Evolutionary conservation across 73 alveolate species (phyloP).

Genomic region (Uronychia setigera): DNA sequence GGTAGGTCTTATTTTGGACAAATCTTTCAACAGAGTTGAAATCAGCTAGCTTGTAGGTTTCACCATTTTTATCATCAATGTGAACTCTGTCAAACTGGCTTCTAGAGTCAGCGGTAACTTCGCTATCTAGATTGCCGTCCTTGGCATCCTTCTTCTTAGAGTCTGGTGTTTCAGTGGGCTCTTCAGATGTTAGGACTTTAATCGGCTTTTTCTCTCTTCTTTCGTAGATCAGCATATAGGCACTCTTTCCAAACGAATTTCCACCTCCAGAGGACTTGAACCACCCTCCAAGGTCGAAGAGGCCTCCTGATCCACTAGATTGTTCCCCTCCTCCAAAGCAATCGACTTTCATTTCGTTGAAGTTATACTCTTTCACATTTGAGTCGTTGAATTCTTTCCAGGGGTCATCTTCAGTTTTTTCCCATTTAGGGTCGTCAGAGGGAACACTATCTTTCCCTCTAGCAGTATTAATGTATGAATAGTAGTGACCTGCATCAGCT

Average conservation of each 20-base stretch:
- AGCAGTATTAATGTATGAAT: conserved; percentile 66
- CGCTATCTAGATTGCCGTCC: conserved; percentile 1
- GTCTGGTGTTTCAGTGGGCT: conserved; percentile 1
- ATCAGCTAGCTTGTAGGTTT: conserved; percentile 26
- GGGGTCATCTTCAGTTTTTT: conserved; percentile 62
- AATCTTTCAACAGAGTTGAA: conserved; percentile 32
- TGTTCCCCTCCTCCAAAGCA: conserved; percentile 70
- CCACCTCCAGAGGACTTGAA: conserved; percentile 13
- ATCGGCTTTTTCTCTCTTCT: conserved; percentile 79
- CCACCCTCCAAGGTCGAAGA: conserved; percentile 3
- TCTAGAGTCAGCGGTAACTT: conserved; percentile 23
- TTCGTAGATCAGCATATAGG: conserved; percentile 91
- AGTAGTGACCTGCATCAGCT: conserved; percentile 86
- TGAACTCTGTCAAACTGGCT: background rate
- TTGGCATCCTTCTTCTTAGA: background rate
- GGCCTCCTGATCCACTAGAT: conserved; percentile 15
- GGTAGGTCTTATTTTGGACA: conserved; percentile 47
- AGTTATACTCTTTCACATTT: conserved; percentile 72
- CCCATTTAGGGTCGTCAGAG: conserved; percentile 49
- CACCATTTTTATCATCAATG: conserved; percentile 40
- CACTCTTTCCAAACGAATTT: conserved; percentile 76
- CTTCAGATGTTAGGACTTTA: conserved; percentile 54
- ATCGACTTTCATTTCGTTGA: conserved; percentile 67
- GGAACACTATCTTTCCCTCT: conserved; percentile 34
- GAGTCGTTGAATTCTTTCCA: conserved; percentile 93